Evolutionary conservation across 106 monocot species (phyloP), one percentile per base, ranked within the genome.

Genomic region (Posidonia australis): DNA sequence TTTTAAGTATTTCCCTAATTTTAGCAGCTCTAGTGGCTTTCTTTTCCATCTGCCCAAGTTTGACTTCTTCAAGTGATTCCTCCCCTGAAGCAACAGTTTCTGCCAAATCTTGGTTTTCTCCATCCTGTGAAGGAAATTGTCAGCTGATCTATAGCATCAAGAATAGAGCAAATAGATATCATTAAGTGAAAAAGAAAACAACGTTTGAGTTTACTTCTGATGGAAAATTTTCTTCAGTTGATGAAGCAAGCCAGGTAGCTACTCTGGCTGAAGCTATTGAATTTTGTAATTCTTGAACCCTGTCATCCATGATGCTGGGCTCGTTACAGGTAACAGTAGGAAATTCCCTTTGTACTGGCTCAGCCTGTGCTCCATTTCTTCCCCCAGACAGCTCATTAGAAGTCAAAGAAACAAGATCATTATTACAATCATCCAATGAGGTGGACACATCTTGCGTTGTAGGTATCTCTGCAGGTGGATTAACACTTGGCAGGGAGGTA

Each of bases 11-110:
- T 71, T 71, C 54, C 75, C 72, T 82, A 31, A 60, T 71, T 27
- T 66, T 68, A 14, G 71, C 44, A 57, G 73, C 78, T 74, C 79
- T 62, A 2, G 42, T 5, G 43, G 36, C 51, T 62, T 73, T 72
- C 52, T 51, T 69, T 75, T 91, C 83, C 60, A 78, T 27, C 47
- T 77, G 53, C 55, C 60, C 82, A 13, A 77, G 55, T 63, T 61
- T 82, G 19, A 73, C 57, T 28, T 85, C 80, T 57, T 14, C 13
- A 71, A 70, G 74, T 26, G 84, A 74, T 44, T 54, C 52, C 28
- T 62, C 55, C 60, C 74, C 82, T 67, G 77, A 80, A 53, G n/a
- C 69, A 42, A 73, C 80, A 64, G 64, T 63, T 69, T 89, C 76
- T 22, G 7, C 21, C 14, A 53, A 24, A 21, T 71, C 58, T 57